Evolutionary conservation across 768 basidiomycete genomes (phyloP), one percentile per base, ranked within the genome.

Genomic region (Boletus tomentosulus): DNA sequence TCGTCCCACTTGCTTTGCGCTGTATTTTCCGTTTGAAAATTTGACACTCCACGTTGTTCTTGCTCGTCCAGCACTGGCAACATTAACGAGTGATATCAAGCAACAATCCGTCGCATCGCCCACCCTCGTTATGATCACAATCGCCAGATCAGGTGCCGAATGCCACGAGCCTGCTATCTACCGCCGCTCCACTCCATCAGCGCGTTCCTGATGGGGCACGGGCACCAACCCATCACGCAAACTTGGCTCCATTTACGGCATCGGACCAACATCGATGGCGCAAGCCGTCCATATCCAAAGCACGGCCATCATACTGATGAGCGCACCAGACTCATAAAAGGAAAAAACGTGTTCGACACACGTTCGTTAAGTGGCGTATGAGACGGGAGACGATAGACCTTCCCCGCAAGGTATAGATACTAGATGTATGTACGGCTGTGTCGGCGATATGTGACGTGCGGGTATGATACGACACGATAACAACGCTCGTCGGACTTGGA

Each of bases 391-490:
- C 4, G 46, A 35, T 31, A 44, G 12, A 15, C 39, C 33, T 35
- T 52, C 50, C 28, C 46, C 30, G 19, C 16, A 42, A 38, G 19
- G 25, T 46, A 55, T 55, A 49, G 38, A 55, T 59, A n/a, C n/a
- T n/a, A 15, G 24, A 51, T 38, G 38, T 43, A 50, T 44, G 22
- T 10, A 22, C 13, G 56, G 48, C 50, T 1, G 47, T 19, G 53
- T 37, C 50, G 41, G 57, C 53, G 58, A 24, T 35, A 46, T 38
- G 49, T 38, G 58, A 43, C 44, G 48, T 25, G 48, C 30, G 41
- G 55, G 33, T 57, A 55, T 53, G 57, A 31, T 34, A 31, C 31
- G 46, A 47, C 47, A 56, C 49, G 33, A 55, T 51, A 46, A 56
- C 44, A 42, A 43, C 25, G 25, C 31, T 42, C 22, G 25, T 15